Percentiles rank a stretch among this genome's conserved stretches.
phyloP scores from a whole-genome alignment of 2,329 filamentous ascomycete species.

The Hypoxylon sp. region DNA sequence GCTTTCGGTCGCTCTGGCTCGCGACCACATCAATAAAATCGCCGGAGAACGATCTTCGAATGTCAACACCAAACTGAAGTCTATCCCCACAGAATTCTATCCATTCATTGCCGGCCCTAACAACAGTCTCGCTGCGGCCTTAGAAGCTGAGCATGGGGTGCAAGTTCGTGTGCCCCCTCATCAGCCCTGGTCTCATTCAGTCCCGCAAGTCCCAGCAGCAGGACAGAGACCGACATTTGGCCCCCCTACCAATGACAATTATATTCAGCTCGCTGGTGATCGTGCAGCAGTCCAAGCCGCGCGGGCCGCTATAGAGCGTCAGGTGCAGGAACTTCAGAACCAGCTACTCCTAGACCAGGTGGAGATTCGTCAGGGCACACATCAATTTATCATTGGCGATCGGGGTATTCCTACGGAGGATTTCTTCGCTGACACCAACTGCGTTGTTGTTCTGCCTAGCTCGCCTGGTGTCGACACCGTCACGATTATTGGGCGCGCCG shows the following conservation, averaged over 20 bases:
- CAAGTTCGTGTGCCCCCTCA: slow-evolving; percentile 88
- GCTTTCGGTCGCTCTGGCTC: slow-evolving; percentile 86
- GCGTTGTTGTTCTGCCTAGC: slow-evolving; percentile 84
- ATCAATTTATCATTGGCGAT: slow-evolving; percentile 95
- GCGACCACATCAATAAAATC: slow-evolving; percentile 87
- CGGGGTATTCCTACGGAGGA: slow-evolving; percentile 84
- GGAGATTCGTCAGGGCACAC: slow-evolving; percentile 86
- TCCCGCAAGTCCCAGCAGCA: slow-evolving; percentile 72
- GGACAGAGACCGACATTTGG: slow-evolving; percentile 79
- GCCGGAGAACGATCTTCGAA: slow-evolving; percentile 88
- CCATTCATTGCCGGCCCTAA: slow-evolving; percentile 91
- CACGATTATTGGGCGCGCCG: slow-evolving; percentile 84
- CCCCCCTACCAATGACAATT: slow-evolving; percentile 78
- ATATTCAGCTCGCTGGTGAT: slow-evolving; percentile 90
- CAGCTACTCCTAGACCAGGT: slow-evolving; percentile 84
- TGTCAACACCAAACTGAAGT: slow-evolving; percentile 84
- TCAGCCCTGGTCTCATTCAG: slow-evolving; percentile 80
- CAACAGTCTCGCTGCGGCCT: slow-evolving; percentile 75
- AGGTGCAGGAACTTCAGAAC: slow-evolving; percentile 80
- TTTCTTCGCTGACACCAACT: slow-evolving; percentile 92
- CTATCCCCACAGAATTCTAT: slow-evolving; percentile 92
- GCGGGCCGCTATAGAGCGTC: slow-evolving; percentile 83
- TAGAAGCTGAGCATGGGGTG: slow-evolving; percentile 82
- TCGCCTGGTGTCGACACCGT: slow-evolving; percentile 86
- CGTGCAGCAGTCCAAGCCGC: slow-evolving; percentile 84